Base-by-base conservation (phyloP, 176 grass and related monocot genomes). In the Guadua angustifolia region DNA sequence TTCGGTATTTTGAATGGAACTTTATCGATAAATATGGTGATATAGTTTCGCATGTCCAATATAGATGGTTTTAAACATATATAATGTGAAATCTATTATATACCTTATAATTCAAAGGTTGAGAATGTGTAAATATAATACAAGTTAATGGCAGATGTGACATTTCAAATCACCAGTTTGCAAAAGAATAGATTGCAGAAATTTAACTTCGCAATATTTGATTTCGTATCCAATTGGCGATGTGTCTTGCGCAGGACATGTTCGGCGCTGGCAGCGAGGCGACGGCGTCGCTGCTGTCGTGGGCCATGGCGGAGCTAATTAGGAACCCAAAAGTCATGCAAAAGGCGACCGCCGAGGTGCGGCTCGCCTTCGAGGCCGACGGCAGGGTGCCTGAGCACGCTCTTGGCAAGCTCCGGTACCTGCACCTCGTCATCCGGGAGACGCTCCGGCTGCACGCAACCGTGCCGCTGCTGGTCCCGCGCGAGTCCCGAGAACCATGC, bases 251-350 rank as follows among this genome's bases (percentile, higher is more conserved):
- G 40, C 71, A 80, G 87, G 74, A 89, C 16, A 59, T 90, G 29
- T 84, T 91, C 26, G 52, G 52, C 24, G 85, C 61, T 8, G 88
- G 88, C 25, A 81, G 65, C 43, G 88, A 86, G 42, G 86, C 78
- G 11, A 70, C 83, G 9, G 19, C 43, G 5, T 56, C 78, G 26
- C 17, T 46, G 14, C 32, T 86, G 15, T 51, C 45, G 26, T 85
- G 87, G 87, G 69, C 76, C 4, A 85, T 89, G 46, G 84, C 68
- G 18, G 87, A 89, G 71, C 51, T 90, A 1, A 10, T 90, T 42
- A 86, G 29, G 36, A 85, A 79, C 71, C 72, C 72, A 7, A 78
- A 16, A 9, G 66, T 64, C 19, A 56, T 86, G 45, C 26, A 45
- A 7, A 86, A 71, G 44, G 84, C 73, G 10, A 79, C 71, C 15